A percentile compares a stretch with the other conserved stretches of the same genome.
These are phyloP conservation scores for Zygosaccharomyces lentus DNA, from an alignment of 805 yeast species.

Conservation along the genomic window DNA sequence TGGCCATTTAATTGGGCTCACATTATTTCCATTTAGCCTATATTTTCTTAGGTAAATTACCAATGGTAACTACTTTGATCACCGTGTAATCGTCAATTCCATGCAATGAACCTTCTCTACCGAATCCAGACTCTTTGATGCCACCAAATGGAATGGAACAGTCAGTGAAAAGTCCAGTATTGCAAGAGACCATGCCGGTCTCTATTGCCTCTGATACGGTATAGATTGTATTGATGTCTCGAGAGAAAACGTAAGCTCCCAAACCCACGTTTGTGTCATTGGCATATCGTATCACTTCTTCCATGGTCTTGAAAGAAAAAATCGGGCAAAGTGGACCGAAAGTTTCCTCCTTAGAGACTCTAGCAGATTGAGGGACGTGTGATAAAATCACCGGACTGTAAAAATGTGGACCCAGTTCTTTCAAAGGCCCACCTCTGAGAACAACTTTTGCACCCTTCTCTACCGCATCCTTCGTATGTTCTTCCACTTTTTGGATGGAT, in stretches of 20 bases:
- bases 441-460: constrained; percentile 50
- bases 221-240: constrained; percentile 47
- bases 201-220: constrained; percentile 54
- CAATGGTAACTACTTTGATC: constrained; percentile 49
- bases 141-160: constrained; percentile 60
- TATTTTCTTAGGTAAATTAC: constrained; percentile 32
- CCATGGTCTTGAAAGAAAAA: constrained; percentile 48
- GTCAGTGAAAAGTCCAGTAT: constrained; percentile 55
- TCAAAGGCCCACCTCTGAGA: constrained; percentile 49
- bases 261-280: constrained; percentile 55
- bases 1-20: no score
- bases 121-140: constrained; percentile 62
- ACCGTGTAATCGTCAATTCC: constrained; percentile 61
- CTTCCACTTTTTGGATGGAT: constrained; percentile 51
- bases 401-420: constrained; percentile 47
- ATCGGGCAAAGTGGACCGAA: constrained; percentile 64
- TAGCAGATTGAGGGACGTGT: constrained; percentile 48
- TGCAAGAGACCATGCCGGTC: constrained; percentile 62
- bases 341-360: constrained; percentile 53
- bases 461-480: constrained; percentile 51
- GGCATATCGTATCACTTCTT: constrained; percentile 51
- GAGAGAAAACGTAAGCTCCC: constrained; percentile 56
- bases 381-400: constrained; percentile 53
- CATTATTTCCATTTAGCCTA: not conserved
- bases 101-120: constrained; percentile 61